Evolutionary conservation across 139 green algal genomes (phyloP).

Genomic region (Zygnema cylindricum): DNA sequence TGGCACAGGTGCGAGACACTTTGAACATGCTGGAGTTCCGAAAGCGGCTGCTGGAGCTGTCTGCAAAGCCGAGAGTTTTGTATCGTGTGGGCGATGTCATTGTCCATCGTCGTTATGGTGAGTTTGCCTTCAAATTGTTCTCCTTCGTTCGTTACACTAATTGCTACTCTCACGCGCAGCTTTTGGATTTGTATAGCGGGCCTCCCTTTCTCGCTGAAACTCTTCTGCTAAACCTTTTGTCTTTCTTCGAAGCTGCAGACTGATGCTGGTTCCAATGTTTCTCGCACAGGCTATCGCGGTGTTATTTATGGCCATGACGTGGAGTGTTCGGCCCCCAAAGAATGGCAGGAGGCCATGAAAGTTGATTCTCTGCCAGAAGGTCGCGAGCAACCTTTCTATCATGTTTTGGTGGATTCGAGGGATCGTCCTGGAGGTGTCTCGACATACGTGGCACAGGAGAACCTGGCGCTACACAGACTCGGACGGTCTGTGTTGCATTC

Average conservation of each 20-base stretch:
- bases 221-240: no score
- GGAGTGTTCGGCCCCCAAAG: slow-evolving; percentile 49
- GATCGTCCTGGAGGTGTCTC: slow-evolving; percentile 46
- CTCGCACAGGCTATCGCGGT: slow-evolving; percentile 51
- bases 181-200: no score
- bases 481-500: slow-evolving; percentile 43
- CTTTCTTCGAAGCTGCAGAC: no score
- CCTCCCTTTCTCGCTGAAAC: no score
- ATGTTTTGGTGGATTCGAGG: slow-evolving; percentile 46
- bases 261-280: no score
- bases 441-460: slow-evolving; percentile 57
- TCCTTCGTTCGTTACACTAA: no score
- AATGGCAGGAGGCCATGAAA: slow-evolving; percentile 59
- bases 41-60: slow-evolving; percentile 58
- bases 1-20: slow-evolving; percentile 50
- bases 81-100: slow-evolving; percentile 60
- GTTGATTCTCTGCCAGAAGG: slow-evolving; percentile 47
- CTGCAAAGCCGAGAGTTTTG: slow-evolving; percentile 37
- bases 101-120: slow-evolving; percentile 57
- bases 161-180: no score
- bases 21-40: slow-evolving; percentile 38
- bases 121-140: no score
- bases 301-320: slow-evolving; percentile 57
- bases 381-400: slow-evolving; percentile 55
- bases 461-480: slow-evolving; percentile 37